These are phyloP conservation scores for Candida odintsovae DNA, from an alignment of 805 yeast species.

Conservation along the genomic window DNA sequence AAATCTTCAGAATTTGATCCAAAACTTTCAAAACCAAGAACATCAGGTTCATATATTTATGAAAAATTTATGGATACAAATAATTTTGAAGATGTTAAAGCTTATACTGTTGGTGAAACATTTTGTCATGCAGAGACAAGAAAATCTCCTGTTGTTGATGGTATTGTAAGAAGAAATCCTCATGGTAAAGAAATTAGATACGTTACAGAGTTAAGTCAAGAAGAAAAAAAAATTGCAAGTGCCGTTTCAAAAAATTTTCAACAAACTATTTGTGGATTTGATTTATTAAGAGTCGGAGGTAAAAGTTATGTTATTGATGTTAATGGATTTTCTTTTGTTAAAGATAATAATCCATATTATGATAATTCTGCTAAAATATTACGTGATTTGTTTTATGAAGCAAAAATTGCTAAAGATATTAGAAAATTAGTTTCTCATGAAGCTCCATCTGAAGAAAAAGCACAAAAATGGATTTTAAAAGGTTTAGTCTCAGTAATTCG, in stretches of 20 bases:
- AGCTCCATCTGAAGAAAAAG: constrained; percentile 31
- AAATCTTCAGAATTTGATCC: constrained; percentile 96
- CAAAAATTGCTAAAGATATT: constrained; percentile 42
- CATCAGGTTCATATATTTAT: constrained; percentile 86
- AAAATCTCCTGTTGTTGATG: constrained; percentile 99
- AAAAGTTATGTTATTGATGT: constrained; percentile 92
- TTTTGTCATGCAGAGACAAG: constrained; percentile 98
- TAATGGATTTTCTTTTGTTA: constrained; percentile 96
- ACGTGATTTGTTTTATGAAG: constrained; percentile 65
- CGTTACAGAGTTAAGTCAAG: constrained; percentile 69
- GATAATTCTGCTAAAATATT: constrained; percentile 76
- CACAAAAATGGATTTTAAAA: constrained; percentile 93
- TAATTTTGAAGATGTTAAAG: constrained; percentile 97
- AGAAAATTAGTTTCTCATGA: constrained; percentile 31
- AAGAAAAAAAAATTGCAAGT: constrained; percentile 76
- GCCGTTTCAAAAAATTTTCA: constrained; percentile 71
- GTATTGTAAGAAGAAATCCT: constrained; percentile 93
- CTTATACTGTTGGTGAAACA: constrained; percentile 88
- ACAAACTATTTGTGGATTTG: constrained; percentile 97
- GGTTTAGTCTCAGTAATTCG: constrained; percentile 88
- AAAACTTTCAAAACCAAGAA: constrained; percentile 62
- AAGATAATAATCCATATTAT: constrained; percentile 82
- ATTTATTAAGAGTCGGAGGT: constrained; percentile 82
- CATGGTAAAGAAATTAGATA: constrained; percentile 96
- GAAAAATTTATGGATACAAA: constrained; percentile 97